phyloP scores from a whole-genome alignment of 176 grass and related monocot genomes.

The Eleusine indica region DNA sequence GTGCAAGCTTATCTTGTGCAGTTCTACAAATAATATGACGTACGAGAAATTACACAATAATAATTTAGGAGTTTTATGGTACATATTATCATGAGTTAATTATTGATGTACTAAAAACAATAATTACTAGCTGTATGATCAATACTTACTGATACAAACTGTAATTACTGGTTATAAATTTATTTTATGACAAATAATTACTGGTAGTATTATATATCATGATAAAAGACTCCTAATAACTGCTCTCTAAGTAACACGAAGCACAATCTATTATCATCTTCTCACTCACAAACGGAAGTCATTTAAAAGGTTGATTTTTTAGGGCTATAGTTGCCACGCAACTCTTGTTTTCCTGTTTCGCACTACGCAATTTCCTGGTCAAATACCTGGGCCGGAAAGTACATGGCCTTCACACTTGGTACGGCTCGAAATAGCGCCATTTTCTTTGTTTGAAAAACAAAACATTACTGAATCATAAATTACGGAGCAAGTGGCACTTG shows the following conservation, averaged over 20 bases:
- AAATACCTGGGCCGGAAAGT: not conserved
- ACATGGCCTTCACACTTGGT: not conserved
- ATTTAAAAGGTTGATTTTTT: not conserved
- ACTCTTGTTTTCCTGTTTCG: not conserved
- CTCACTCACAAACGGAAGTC: not conserved
- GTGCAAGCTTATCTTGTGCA: not conserved
- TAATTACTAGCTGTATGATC: no score
- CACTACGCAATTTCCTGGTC: not conserved
- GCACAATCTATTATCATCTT: not conserved
- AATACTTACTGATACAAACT: no score
- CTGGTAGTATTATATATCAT: not conserved
- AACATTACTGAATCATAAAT: not conserved
- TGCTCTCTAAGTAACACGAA: not conserved
- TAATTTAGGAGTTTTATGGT: no score
- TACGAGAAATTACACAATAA: no score
- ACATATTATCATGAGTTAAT: no score
- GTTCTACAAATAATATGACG: not conserved
- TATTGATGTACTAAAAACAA: no score
- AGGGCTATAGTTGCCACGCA: not conserved
- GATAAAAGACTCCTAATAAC: no score
- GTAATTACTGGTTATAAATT: no score
- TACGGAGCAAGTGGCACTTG: not conserved
- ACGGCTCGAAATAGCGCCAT: not conserved
- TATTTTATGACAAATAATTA: not conserved
- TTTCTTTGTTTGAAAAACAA: not conserved